phyloP scores from a whole-genome alignment of 2,329 filamentous ascomycete genomes.

The Epichloe hybrida region DNA sequence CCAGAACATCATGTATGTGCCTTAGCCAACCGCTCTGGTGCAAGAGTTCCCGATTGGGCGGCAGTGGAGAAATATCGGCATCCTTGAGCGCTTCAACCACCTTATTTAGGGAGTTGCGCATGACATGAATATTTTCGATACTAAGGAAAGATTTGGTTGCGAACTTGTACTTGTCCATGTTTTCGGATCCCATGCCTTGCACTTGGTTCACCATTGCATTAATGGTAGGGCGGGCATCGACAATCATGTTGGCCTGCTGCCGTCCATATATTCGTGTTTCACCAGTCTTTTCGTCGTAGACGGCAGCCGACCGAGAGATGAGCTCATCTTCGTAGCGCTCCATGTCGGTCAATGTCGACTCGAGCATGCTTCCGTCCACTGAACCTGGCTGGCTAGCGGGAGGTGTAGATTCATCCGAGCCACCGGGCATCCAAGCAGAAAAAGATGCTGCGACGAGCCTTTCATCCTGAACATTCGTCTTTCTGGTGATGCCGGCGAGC shows the following conservation, averaged over 20 bases:
- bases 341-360: slow-evolving; percentile 42
- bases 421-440: slow-evolving; percentile 25
- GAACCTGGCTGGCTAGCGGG: slow-evolving; percentile 38
- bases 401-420: slow-evolving; percentile 22
- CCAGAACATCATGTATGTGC: slow-evolving; percentile 72
- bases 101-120: slow-evolving; percentile 80
- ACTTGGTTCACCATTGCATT: slow-evolving; percentile 94
- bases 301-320: slow-evolving; percentile 28
- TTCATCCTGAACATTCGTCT: slow-evolving; percentile 91
- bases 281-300: slow-evolving; percentile 44
- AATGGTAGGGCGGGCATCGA: slow-evolving; percentile 85
- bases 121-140: slow-evolving; percentile 97
- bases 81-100: slow-evolving; percentile 87
- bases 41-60: slow-evolving; percentile 69
- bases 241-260: slow-evolving; percentile 86
- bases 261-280: slow-evolving; percentile 70
- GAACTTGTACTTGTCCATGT: slow-evolving; percentile 94
- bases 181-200: slow-evolving; percentile 84
- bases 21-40: slow-evolving; percentile 81
- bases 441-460: slow-evolving; percentile 88
- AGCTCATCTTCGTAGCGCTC: slow-evolving; percentile 59
- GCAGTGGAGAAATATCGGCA: slow-evolving; percentile 70
- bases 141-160: slow-evolving; percentile 84
- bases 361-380: slow-evolving; percentile 19
- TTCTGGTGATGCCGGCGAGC: slow-evolving; percentile 69